Conservation (phyloP, 345 rosid species). For the Chamaenerion angustifolium region DNA sequence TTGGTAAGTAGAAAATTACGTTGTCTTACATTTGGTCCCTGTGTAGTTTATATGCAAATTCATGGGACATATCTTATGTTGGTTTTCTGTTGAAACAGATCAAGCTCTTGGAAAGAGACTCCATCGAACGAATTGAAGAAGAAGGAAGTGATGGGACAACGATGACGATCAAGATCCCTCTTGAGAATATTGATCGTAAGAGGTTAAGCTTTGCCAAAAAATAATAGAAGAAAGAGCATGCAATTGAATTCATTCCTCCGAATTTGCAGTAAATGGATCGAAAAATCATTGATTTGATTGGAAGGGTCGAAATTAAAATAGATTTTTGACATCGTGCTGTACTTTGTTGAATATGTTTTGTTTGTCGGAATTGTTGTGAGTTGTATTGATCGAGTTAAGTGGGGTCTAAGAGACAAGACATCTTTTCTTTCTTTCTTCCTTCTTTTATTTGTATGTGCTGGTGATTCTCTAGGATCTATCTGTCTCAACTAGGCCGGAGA, state of each 20-base stretch:
- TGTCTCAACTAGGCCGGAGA: no score
- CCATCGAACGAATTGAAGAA: constrained; percentile 27
- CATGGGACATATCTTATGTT: not conserved
- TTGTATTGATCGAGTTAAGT: no score
- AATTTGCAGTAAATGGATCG: not conserved
- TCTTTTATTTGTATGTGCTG: no score
- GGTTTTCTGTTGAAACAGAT: constrained; percentile 16
- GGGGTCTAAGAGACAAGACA: no score
- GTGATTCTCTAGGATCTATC: no score
- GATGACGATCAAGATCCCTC: constrained; percentile 15
- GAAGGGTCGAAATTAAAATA: no score
- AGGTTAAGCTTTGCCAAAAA: constrained; percentile 21
- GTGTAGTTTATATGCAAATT: not conserved
- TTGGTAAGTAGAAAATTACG: no score
- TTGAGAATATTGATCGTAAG: constrained; percentile 28
- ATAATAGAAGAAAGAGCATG: constrained; percentile 6
- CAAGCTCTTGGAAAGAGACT: constrained; percentile 39
- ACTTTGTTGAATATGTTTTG: no score
- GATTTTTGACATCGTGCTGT: no score
- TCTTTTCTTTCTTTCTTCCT: no score
- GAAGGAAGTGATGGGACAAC: constrained; percentile 26
- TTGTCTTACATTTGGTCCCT: not conserved
- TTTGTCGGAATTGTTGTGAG: no score
- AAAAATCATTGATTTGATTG: no score
- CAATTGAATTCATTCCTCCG: not conserved